Evolutionary conservation across 768 basidiomycete genomes (phyloP).

Genomic region (Hericium alpestre): DNA sequence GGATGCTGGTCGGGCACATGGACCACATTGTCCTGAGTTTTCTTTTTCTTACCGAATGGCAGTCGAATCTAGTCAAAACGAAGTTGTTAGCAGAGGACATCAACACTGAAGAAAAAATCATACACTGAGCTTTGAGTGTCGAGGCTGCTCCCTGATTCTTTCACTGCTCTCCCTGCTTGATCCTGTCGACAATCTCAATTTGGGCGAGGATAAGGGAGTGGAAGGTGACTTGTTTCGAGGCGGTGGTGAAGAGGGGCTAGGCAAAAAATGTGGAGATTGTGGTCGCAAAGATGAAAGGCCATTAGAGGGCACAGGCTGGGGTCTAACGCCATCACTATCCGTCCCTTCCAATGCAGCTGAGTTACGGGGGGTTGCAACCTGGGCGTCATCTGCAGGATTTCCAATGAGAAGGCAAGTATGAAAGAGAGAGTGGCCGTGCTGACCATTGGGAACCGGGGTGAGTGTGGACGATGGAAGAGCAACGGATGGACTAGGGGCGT

Average conservation of each 20-base stretch:
- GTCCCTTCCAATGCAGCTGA: too few species aligned
- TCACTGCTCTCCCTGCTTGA: constrained; percentile 36
- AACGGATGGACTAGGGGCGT: too few species aligned
- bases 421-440: too few species aligned
- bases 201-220: constrained; percentile 43
- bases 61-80: constrained; percentile 48
- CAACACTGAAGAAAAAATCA: constrained; percentile 18
- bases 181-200: constrained; percentile 47
- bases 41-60: constrained; percentile 72
- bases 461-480: too few species aligned
- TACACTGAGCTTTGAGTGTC: constrained; percentile 72
- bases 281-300: constrained; percentile 31
- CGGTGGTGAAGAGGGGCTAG: constrained; percentile 14
- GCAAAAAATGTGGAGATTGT: constrained; percentile 25
- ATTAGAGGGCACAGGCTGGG: constrained; percentile 3
- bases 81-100: constrained; percentile 1
- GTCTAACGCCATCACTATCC: too few species aligned
- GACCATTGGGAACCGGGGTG: too few species aligned
- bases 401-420: too few species aligned
- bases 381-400: too few species aligned
- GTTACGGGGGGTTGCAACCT: too few species aligned
- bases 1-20: constrained; percentile 20
- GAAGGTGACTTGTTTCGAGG: constrained; percentile 32
- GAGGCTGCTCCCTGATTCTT: constrained; percentile 42
- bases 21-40: constrained; percentile 40